These are phyloP conservation scores for Avena insularis DNA, from an alignment of 176 grass and related monocot genomes.

Conservation along the genomic window DNA sequence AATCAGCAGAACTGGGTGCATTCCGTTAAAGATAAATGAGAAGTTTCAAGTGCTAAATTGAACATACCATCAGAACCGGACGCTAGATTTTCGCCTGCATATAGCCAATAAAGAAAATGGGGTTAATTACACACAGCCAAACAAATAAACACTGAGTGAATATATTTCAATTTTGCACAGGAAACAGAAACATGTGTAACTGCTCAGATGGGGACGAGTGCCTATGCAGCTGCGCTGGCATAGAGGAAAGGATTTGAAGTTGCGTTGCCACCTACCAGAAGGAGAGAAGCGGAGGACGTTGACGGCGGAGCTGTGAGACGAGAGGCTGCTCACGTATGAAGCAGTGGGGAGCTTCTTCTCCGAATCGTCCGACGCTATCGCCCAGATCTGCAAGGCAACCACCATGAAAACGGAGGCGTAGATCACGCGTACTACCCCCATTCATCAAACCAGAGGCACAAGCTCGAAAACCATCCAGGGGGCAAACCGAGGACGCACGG, in stretches of 20 bases:
- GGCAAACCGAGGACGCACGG: background rate
- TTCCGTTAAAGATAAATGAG: background rate
- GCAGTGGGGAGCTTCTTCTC: slow-evolving; percentile 75
- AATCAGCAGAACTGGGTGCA: background rate
- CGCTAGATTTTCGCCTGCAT: slow-evolving; percentile 79
- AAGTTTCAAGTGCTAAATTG: background rate
- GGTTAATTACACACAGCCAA: background rate
- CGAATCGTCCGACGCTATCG: slow-evolving; percentile 52
- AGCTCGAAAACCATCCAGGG: background rate
- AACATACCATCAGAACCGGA: slow-evolving; percentile 90
- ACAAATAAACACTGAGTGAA: background rate
- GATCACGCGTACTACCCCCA: background rate
- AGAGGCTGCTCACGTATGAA: slow-evolving; percentile 71
- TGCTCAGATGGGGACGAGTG: background rate
- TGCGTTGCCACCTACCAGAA: slow-evolving; percentile 57
- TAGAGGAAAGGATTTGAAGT: background rate
- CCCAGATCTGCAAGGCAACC: slow-evolving; percentile 73
- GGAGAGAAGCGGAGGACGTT: slow-evolving; percentile 94
- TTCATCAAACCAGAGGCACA: background rate
- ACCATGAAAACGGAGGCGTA: background rate
- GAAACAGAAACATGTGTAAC: background rate
- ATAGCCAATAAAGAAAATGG: background rate
- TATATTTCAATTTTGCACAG: background rate
- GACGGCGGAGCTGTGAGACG: slow-evolving; percentile 76
- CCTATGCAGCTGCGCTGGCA: background rate